These are phyloP conservation scores for Manihot esculenta DNA, from an alignment of 441 rosid species.

Conservation along the genomic window DNA sequence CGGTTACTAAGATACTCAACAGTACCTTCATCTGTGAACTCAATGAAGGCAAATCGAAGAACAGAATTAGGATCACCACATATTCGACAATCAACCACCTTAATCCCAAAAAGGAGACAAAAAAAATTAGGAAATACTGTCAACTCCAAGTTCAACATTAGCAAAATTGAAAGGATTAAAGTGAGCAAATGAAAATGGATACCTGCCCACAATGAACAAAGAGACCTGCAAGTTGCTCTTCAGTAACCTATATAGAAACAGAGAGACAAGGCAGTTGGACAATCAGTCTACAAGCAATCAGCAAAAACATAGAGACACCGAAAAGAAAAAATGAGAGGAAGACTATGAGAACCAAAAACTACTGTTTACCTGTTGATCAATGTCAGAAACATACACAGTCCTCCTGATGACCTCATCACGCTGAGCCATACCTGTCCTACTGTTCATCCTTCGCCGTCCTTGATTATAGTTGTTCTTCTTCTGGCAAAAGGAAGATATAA, in stretches of 20 bases:
- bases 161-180: conserved; percentile 2
- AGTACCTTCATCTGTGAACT: conserved; percentile 81
- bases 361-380: conserved; percentile 74
- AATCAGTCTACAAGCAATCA: conserved; percentile 17
- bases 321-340: too few species aligned
- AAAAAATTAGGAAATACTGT: not conserved
- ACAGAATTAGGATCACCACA: conserved; percentile 93
- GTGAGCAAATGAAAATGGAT: conserved; percentile 13
- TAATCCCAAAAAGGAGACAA: conserved; percentile 16
- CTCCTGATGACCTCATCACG: conserved; percentile 79
- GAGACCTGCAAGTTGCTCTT: conserved; percentile 91
- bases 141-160: conserved; percentile 9
- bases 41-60: conserved; percentile 86
- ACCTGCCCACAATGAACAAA: conserved; percentile 91
- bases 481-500: conserved; percentile 34
- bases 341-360: too few species aligned
- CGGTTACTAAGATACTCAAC: conserved; percentile 3
- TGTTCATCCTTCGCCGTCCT: conserved; percentile 69
- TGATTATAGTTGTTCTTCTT: conserved; percentile 56
- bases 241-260: conserved; percentile 60
- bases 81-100: conserved; percentile 95
- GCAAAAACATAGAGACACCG: not conserved
- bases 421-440: conserved; percentile 82
- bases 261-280: conserved; percentile 6
- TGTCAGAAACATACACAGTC: conserved; percentile 93